Base-by-base conservation (phyloP, 192 early-diverging fungal species). In the Coemansia sp. region DNA sequence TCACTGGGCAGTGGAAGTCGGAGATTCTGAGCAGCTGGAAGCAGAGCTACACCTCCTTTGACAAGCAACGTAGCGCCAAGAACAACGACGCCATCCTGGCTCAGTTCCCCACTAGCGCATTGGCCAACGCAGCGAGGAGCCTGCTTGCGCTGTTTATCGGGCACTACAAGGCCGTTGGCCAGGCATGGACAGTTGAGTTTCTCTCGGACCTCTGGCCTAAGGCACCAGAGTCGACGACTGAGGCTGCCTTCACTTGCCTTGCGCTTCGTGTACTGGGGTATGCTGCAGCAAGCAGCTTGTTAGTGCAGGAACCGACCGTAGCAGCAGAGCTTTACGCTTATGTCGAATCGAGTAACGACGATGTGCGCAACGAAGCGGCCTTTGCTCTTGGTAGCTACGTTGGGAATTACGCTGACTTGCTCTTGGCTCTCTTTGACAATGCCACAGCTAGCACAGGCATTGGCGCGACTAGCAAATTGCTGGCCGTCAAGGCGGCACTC, bases 351-450 rank as follows among this genome's bases (percentile, higher is more conserved):
- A 55, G 28, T 14, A 26, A 69, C 45, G 72, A 70, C 18, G 71
- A 71, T n/a, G 62, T 80, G 56, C 77, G 77, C 46, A 53, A 39
- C 40, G 77, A 80, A 40, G 77, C 77, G 1, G 77, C 72, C 8
- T 50, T 59, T 33, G 77, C 77, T 6, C 59, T 80, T 21, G 77
- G 77, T 9, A 65, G 57, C 37, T 71, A 80, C 31, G 69, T 65
- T 21, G 72, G 72, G 5, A 40, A 48, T 24, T 45, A 66, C 35
- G 40, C 77, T 14, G 63, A 35, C 20, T 56, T 56, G 62, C 66
- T 80, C 38, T 13, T 62, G 8, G 51, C 37, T 21, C 69, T 80
- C n/a, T 80, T 80, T 66, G 37, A 39, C 35, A 36, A 53, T 10
- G 73, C 72, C 9, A 69, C 62, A 26, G 39, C 23, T 6, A 33